Evolutionary conservation across 2,329 filamentous ascomycete species (phyloP).

Genomic region (Cryphonectria carpinicola): DNA sequence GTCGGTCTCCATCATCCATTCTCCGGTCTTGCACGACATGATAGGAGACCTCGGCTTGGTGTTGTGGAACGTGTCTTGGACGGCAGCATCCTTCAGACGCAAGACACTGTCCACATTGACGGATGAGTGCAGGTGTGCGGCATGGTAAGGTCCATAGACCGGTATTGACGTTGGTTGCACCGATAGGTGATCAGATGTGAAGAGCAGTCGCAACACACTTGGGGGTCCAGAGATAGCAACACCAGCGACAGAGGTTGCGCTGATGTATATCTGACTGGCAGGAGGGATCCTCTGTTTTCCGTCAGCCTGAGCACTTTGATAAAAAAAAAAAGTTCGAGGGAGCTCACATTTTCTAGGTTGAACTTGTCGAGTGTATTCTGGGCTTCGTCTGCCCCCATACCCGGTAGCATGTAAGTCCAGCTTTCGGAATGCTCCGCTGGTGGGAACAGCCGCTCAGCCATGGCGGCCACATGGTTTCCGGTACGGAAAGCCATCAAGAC

Average conservation of each 20-base stretch:
- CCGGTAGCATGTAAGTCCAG: constrained; percentile 71
- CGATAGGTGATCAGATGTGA: constrained; percentile 44
- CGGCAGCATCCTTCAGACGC: constrained; percentile 44
- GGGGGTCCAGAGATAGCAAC: constrained; percentile 61
- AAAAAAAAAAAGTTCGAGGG: no score
- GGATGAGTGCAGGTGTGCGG: constrained; percentile 53
- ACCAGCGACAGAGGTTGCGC: constrained; percentile 52
- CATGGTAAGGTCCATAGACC: constrained; percentile 62
- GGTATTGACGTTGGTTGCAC: constrained; percentile 53
- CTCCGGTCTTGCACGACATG: constrained; percentile 55
- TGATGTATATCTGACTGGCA: constrained; percentile 57
- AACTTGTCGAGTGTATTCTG: constrained; percentile 59
- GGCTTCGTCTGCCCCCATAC: constrained; percentile 55
- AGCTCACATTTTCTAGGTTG: constrained; percentile 53
- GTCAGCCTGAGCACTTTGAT: not conserved
- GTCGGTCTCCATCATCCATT: constrained; percentile 44
- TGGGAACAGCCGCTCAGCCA: constrained; percentile 51
- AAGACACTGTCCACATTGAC: constrained; percentile 51
- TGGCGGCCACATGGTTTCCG: constrained; percentile 58
- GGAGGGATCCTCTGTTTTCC: constrained; percentile 44
- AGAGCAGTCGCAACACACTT: constrained; percentile 49
- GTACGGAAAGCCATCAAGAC: constrained; percentile 69
- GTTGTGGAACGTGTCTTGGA: constrained; percentile 45
- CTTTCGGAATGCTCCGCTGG: constrained; percentile 53
- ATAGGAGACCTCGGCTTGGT: constrained; percentile 51